These are phyloP conservation scores for Stemphylium vesicarium DNA, from an alignment of 2,329 filamentous ascomycete genomes.

Conservation along the genomic window DNA sequence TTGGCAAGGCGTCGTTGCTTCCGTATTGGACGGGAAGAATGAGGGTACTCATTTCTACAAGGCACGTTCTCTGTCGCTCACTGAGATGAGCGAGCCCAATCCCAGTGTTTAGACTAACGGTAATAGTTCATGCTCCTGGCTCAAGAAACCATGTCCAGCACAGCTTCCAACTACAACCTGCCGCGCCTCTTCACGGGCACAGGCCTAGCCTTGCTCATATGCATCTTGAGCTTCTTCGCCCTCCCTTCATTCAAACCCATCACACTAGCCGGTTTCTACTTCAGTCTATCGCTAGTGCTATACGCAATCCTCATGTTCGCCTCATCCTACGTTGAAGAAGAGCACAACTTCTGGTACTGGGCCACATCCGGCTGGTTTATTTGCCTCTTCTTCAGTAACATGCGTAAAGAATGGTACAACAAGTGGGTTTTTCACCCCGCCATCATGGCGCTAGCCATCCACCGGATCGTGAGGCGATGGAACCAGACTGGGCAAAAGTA, in stretches of 20 bases:
- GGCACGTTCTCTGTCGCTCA: conserved; percentile 40
- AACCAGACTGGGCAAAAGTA: conserved; percentile 98
- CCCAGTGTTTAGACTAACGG: conserved; percentile 11
- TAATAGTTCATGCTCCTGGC: conserved; percentile 70
- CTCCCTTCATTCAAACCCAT: conserved; percentile 53
- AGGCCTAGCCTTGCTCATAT: conserved; percentile 53
- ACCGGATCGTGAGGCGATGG: conserved; percentile 78
- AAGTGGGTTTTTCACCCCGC: conserved; percentile 40
- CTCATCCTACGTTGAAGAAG: conserved; percentile 96
- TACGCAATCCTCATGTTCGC: conserved; percentile 96
- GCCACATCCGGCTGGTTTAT: conserved; percentile 71
- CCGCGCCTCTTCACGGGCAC: conserved; percentile 61
- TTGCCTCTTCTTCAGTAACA: conserved; percentile 53
- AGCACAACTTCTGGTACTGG: conserved; percentile 99
- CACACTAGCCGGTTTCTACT: conserved; percentile 56
- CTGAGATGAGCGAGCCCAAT: not conserved
- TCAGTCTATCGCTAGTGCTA: conserved; percentile 44
- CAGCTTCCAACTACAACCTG: conserved; percentile 91
- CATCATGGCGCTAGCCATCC: conserved; percentile 62
- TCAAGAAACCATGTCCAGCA: conserved; percentile 82
- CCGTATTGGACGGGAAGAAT: conserved; percentile 10
- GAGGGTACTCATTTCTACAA: conserved; percentile 49
- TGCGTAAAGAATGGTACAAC: conserved; percentile 37
- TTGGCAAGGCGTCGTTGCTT: conserved; percentile 60
- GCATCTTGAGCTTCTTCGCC: conserved; percentile 45